Conservation (phyloP, 108 stramenopile genomes). For the Skeletonema menzelii region DNA sequence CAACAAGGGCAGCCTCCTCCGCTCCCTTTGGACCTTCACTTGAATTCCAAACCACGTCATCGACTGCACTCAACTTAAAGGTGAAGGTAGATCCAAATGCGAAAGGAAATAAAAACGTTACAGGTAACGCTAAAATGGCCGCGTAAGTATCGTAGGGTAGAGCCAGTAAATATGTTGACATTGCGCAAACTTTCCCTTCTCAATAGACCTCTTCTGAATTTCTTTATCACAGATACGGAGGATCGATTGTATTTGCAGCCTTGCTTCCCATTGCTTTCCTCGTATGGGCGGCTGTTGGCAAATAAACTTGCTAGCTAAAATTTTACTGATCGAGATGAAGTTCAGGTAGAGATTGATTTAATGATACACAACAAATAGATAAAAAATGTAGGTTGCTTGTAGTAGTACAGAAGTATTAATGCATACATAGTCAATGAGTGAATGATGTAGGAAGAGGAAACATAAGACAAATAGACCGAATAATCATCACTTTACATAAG, state of each 20-base stretch:
- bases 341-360: neutral
- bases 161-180: neutral
- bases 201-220: neutral
- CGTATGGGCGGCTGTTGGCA: neutral
- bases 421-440: neutral
- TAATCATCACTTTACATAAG: neutral
- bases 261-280: constrained; percentile 1
- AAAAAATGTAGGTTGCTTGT: neutral
- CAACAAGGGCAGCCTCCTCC: neutral
- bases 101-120: neutral
- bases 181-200: neutral
- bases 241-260: neutral
- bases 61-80: neutral
- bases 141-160: neutral
- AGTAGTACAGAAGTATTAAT: neutral
- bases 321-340: neutral
- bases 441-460: neutral
- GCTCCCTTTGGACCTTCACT: constrained; percentile 4
- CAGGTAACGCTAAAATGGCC: neutral
- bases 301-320: neutral
- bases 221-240: neutral
- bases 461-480: neutral
- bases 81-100: constrained; percentile 3
- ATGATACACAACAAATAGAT: neutral
- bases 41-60: neutral